Evolutionary conservation across 1,284 basidiomycete species (phyloP), one percentile per base, ranked within the genome.

Genomic region (Trichosporon sp.): DNA sequence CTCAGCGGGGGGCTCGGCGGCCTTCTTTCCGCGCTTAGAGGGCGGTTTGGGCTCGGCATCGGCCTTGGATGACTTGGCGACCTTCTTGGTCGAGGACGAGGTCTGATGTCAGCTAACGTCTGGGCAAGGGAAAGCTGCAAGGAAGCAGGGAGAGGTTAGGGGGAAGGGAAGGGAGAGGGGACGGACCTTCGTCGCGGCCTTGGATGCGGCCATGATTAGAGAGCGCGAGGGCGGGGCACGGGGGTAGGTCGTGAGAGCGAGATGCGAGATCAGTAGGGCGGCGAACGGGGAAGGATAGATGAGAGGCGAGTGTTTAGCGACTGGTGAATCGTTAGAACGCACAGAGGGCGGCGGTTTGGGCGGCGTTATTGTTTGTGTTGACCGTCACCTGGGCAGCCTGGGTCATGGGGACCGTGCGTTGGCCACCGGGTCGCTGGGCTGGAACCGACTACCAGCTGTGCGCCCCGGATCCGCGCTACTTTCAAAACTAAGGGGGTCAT

Each of bases 311-410:
- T 54, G 51, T 26, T 54, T 21, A 19, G 48, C 40, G 40, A 43
- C 40, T 37, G 35, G 35, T 37, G 6, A 4, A 10, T 37, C 4
- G 16, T 11, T 11, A n/a, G 43, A n/a, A 14, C 4, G 16, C 43
- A 6, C 43, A 46, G 40, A 7, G 40, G 8, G 26, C 64, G 64
- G 38, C 65, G 43, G 43, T 66, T 66, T 54, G 31, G 16, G 59
- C 59, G 59, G 59, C 59, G 59, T 63, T 63, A 63, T 63, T 63
- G 59, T 63, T 63, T 63, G 56, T 61, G 56, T 21, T 61, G 11
- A n/a, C 11, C 6, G 26, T 8, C 16, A n/a, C 26, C 14, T 7
- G 31, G 26, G 26, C 26, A 26, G 26, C 26, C 26, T 26, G 26
- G 26, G 26, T 26, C 14, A 4, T 63, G 35, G 12, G 59, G 32